Conservation (phyloP, 306 rosid genomes). For the Lathyrus tuberosus region DNA sequence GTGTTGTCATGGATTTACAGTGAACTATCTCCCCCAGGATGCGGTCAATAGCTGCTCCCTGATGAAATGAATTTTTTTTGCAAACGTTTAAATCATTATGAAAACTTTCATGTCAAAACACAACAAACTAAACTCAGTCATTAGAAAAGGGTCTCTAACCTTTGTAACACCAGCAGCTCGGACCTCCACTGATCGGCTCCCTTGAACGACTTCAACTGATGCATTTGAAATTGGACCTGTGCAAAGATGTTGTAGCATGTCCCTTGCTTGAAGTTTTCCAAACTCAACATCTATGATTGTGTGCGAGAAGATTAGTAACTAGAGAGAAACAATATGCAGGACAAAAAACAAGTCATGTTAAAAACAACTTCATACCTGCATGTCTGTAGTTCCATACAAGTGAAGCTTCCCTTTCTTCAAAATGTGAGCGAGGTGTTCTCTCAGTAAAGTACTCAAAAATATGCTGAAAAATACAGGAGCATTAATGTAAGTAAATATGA, state of each 20-base stretch:
- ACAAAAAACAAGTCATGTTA: neutral
- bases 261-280: conserved; percentile 94
- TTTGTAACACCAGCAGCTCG: conserved; percentile 95
- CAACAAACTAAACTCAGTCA: conserved; percentile 5
- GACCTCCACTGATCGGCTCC: conserved; percentile 93
- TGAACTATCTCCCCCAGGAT: conserved; percentile 95
- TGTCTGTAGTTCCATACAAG: conserved; percentile 97
- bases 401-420: conserved; percentile 74
- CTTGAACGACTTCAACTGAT: conserved; percentile 93
- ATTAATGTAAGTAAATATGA: conserved; percentile 39
- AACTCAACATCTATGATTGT: conserved; percentile 73
- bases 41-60: conserved; percentile 99
- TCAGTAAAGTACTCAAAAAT: conserved; percentile 90
- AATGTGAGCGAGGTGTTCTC: conserved; percentile 87
- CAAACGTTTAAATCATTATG: conserved; percentile 18
- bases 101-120: conserved; percentile 28
- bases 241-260: conserved; percentile 98
- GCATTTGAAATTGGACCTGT: conserved; percentile 98
- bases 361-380: conserved; percentile 62
- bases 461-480: conserved; percentile 59
- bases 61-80: conserved; percentile 22
- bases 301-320: conserved; percentile 31
- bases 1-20: conserved; percentile 86
- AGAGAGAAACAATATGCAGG: conserved; percentile 31
- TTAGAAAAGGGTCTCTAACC: conserved; percentile 49